phyloP scores from a whole-genome alignment of 1,284 basidiomycete species.

The Macrocybe sp. region DNA sequence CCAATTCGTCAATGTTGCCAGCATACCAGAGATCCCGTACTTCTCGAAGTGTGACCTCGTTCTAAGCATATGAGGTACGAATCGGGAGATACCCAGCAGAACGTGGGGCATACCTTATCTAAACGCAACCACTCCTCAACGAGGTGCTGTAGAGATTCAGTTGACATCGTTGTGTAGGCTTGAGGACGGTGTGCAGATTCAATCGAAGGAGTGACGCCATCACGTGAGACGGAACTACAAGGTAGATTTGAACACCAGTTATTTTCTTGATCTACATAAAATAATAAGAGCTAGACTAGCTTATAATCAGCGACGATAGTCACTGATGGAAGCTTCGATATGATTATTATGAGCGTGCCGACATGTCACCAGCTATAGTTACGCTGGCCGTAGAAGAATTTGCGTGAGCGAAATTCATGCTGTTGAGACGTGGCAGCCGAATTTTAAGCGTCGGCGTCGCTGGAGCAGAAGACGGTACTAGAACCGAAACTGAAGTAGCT shows the following conservation, averaged over 20 bases:
- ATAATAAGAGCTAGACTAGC: background rate
- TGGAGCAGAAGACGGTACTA: slow-evolving; percentile 24
- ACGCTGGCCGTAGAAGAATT: background rate
- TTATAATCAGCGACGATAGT: too few species aligned
- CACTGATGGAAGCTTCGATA: too few species aligned
- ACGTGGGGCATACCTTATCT: slow-evolving; percentile 36
- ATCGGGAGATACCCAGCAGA: too few species aligned
- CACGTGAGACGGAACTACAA: background rate
- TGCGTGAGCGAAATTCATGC: background rate
- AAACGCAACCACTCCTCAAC: slow-evolving; percentile 53
- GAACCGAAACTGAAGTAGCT: slow-evolving; percentile 14
- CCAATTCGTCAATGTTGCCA: slow-evolving; percentile 44
- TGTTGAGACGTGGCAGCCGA: slow-evolving; percentile 33
- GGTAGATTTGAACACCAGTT: background rate
- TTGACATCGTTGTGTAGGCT: slow-evolving; percentile 1
- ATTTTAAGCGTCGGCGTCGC: slow-evolving; percentile 51
- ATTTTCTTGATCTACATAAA: background rate
- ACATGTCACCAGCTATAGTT: background rate
- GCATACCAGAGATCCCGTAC: slow-evolving; percentile 46
- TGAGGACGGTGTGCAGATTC: background rate
- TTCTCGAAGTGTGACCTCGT: slow-evolving; percentile 47
- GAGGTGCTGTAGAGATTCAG: slow-evolving; percentile 33
- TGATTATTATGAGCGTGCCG: too few species aligned
- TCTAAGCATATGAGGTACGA: slow-evolving; percentile 32
- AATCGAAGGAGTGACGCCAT: background rate